Evolutionary conservation across 2,329 filamentous ascomycete genomes (phyloP).

Genomic region (Calcarisporium arbuscula): DNA sequence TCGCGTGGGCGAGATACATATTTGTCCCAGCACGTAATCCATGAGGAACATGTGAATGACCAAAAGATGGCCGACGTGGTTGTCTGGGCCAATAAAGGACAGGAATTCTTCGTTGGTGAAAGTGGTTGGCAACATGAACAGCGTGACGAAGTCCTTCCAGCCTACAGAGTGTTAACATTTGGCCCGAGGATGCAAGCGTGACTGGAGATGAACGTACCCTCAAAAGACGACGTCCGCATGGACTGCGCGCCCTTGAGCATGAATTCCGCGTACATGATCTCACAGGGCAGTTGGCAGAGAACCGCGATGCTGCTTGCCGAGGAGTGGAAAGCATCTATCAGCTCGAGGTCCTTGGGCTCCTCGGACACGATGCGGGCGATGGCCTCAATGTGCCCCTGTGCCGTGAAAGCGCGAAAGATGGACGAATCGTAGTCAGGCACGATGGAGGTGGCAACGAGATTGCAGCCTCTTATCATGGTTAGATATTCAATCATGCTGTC

Average conservation of each 20-base stretch:
- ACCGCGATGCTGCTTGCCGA: constrained; percentile 13
- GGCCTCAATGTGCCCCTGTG: constrained; percentile 18
- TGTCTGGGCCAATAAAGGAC: constrained; percentile 22
- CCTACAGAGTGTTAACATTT: constrained; percentile 8
- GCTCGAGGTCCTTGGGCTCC: constrained; percentile 13
- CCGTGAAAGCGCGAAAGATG: constrained; percentile 16
- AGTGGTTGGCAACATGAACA: constrained; percentile 15
- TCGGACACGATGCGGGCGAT: constrained; percentile 14
- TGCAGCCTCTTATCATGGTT: constrained; percentile 25
- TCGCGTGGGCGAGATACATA: constrained; percentile 13
- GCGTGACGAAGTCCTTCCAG: constrained; percentile 13
- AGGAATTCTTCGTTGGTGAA: constrained; percentile 24
- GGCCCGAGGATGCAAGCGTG: not conserved
- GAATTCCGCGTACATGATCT: constrained; percentile 12
- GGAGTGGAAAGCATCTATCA: constrained; percentile 13
- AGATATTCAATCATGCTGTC: constrained; percentile 33
- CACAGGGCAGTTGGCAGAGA: constrained; percentile 11
- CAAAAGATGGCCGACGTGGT: constrained; percentile 25
- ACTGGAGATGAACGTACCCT: constrained; percentile 10
- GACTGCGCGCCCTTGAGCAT: constrained; percentile 11
- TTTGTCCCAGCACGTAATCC: constrained; percentile 18
- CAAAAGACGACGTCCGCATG: constrained; percentile 11
- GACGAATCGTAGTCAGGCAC: constrained; percentile 15
- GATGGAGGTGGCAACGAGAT: constrained; percentile 15
- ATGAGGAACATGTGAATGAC: constrained; percentile 30